Percentiles rank a stretch among this genome's conserved stretches.
These are phyloP conservation scores for Linum lewisii DNA, from an alignment of 345 rosid species.

Conservation along the genomic window DNA sequence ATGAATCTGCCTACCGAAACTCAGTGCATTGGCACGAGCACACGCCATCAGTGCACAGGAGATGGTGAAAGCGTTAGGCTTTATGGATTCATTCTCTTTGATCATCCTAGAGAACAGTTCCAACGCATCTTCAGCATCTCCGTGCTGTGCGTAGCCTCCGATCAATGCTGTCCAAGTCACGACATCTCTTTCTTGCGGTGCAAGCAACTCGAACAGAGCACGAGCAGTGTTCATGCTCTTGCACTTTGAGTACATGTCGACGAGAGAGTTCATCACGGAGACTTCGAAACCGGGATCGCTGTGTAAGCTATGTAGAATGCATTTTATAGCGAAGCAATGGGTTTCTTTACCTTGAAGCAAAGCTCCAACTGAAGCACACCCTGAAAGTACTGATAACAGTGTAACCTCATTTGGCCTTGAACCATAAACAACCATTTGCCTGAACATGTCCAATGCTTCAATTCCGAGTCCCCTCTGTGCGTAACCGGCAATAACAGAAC, in stretches of 20 bases:
- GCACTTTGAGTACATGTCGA: constrained; percentile 82
- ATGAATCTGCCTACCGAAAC: constrained; percentile 64
- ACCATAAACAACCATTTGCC: constrained; percentile 50
- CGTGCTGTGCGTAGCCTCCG: constrained; percentile 81
- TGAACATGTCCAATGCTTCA: constrained; percentile 57
- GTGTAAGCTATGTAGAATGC: constrained; percentile 27
- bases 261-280: constrained; percentile 52
- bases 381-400: constrained; percentile 69
- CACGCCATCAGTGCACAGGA: constrained; percentile 79
- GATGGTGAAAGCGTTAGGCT: constrained; percentile 69
- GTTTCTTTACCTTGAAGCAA: constrained; percentile 63
- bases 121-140: constrained; percentile 65
- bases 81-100: constrained; percentile 27
- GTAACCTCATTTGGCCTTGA: constrained; percentile 59
- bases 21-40: constrained; percentile 58
- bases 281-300: constrained; percentile 36
- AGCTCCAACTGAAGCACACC: constrained; percentile 65
- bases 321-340: constrained; percentile 60
- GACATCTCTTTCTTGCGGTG: constrained; percentile 41
- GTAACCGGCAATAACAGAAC: constrained; percentile 78
- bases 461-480: constrained; percentile 62
- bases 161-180: constrained; percentile 85
- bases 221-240: constrained; percentile 31
- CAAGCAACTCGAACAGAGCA: constrained; percentile 43
- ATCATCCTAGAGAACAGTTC: constrained; percentile 54